phyloP scores from a whole-genome alignment of 176 grass and related monocot genomes.

The Oryza punctata region DNA sequence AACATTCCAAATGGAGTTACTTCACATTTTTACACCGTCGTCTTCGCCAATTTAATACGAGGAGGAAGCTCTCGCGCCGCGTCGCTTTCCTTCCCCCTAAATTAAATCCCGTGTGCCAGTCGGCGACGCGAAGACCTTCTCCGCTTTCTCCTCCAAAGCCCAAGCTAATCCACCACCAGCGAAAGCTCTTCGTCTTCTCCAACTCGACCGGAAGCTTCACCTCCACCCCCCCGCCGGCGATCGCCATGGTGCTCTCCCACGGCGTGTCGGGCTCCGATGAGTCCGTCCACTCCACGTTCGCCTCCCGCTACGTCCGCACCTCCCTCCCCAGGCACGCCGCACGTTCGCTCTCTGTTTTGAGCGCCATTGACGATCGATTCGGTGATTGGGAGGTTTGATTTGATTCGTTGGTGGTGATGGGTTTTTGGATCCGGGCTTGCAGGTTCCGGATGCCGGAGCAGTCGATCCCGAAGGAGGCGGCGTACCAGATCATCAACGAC shows the following conservation, averaged over 20 bases:
- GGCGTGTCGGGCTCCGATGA: slow-evolving; percentile 51
- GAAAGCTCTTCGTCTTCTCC: neutral
- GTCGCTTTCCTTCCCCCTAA: neutral
- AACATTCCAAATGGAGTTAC: too few species aligned
- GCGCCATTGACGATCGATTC: neutral
- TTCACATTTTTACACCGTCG: neutral
- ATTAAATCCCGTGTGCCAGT: neutral
- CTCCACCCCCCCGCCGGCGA: slow-evolving; percentile 1
- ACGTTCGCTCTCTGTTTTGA: neutral
- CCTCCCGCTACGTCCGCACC: slow-evolving; percentile 79
- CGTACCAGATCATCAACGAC: slow-evolving; percentile 95
- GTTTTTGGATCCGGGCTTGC: neutral
- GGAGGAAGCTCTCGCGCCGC: neutral
- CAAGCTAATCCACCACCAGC: neutral
- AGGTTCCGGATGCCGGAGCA: slow-evolving; percentile 75
- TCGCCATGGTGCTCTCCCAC: slow-evolving; percentile 66
- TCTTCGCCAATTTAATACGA: neutral
- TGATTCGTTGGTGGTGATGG: neutral
- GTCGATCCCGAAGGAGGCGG: slow-evolving; percentile 82
- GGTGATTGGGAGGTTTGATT: neutral
- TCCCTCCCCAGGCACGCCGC: slow-evolving; percentile 67
- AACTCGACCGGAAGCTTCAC: neutral
- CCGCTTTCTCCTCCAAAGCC: neutral
- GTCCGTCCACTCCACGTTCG: slow-evolving; percentile 77
- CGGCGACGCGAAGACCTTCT: neutral